Base-by-base conservation (phyloP, 2,329 filamentous ascomycete species). In the Arthrobotrys pseudoclavata region DNA sequence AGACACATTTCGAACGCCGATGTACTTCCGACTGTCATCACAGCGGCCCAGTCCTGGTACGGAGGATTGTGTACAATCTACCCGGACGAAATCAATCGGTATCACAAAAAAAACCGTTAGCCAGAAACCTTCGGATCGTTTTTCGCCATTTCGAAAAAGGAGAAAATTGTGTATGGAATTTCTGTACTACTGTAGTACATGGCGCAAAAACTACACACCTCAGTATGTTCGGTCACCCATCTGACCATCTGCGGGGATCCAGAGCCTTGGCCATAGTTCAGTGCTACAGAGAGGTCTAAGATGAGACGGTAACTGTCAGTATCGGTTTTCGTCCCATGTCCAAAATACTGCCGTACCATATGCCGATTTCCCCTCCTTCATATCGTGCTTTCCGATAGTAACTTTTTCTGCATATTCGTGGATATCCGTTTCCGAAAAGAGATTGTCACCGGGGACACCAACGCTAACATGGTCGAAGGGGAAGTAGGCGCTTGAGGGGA, bases 171-270 rank as follows among this genome's bases (percentile, higher is more conserved):
- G 18, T 55, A 34, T 18, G 15, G 20, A 29, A 42, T 57, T 26
- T 9, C 4, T 26, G 34, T 24, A 40, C 70, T 18, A 67, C 20
- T 22, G 50, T 64, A 40, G 34, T 20, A 60, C 64, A 64, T 76
- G 45, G 64, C 50, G 55, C 53, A 40, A 31, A 52, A 55, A 31
- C 9, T 34, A 57, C 81, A 67, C 81, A 86, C 85, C 85, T 99
- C 95, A 0, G 94, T 97, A 84, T 98, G 96, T 86, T 99, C 96
- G 0, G 94, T 96, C 62, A 98, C 87, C 85, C 92, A 98, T 76
- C 96, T 90, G 79, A 97, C 86, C 83, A 99, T 87, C 85, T 97
- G 96, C 2, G 93, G 91, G 10, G 93, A 89, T 18, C 96, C 96
- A 18, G 90, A 90, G 7, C 94, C 91, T 85, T 97, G 94, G 37